Evolutionary conservation across 164 flowering plant genomes (phyloP), one percentile per base, ranked within the genome.

Genomic region (Vitis rotundifolia): DNA sequence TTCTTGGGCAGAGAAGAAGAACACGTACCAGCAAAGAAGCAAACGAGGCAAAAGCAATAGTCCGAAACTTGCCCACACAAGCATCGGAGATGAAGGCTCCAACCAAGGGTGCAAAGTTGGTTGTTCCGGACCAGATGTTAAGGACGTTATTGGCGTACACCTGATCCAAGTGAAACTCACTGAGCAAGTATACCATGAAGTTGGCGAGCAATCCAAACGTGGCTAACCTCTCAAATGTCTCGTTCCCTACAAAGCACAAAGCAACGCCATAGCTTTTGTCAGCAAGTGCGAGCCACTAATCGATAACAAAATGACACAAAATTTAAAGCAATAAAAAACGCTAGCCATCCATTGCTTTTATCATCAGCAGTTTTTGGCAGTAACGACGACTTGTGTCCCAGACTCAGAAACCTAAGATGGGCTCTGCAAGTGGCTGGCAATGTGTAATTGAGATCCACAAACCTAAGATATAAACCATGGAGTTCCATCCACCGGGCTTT

Each of bases 21-120:
- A 11, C 5, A 48, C 26, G 2, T 86, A 89, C 93, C 85, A 81
- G 54, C 18, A 89, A 64, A 51, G 86, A 58, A 22, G 76, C 71
- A 15, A 81, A 44, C 72, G 90, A 83, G 3, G 88, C 79, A 15
- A 80, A 60, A 11, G 86, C 86, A 44, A 89, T 85, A 49, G 89
- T 85, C 28, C 61, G 57, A 65, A 87, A 89, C 26, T 84, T 64
- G 57, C 94, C 94, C 15, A 68, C 66, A 54, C 84, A 83, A 60
- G 89, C 79, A 68, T 89, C 90, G 13, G 87, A 80, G 71, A 89
- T 68, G 66, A 79, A 86, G 10, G 90, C 94, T 14, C 94, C 94
- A n/a, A 83, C 13, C 29, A 90, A 37, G 0, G 94, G 90, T 1
- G 80, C 73, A 28, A 85, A 85, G 66, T 81, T 87, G n/a, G 85